phyloP scores from a whole-genome alignment of 805 yeast species.

The Alloascoidea hylecoeti region DNA sequence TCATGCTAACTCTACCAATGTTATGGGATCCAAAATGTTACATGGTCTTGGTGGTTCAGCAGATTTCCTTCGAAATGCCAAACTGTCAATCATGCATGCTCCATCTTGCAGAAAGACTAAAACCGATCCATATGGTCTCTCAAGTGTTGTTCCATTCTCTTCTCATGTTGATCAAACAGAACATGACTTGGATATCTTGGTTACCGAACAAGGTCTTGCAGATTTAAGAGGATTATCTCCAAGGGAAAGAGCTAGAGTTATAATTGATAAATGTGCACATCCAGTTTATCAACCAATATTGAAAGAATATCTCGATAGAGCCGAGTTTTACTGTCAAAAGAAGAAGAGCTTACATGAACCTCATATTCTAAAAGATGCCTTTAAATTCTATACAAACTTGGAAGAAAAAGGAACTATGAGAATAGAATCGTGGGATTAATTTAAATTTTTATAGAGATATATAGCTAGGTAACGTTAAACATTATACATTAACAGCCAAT shows the following conservation, averaged over 20 bases:
- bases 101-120: conserved; percentile 93
- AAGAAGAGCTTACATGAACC: conserved; percentile 85
- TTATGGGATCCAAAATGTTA: conserved; percentile 92
- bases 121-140: conserved; percentile 87
- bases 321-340: conserved; percentile 63
- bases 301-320: conserved; percentile 73
- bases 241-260: conserved; percentile 78
- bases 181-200: conserved; percentile 88
- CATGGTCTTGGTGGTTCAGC: conserved; percentile 97
- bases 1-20: conserved; percentile 96
- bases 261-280: conserved; percentile 85
- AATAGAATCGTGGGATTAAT: conserved; percentile 78
- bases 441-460: no score
- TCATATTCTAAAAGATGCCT: conserved; percentile 78
- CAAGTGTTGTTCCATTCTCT: conserved; percentile 93
- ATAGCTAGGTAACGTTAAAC: no score
- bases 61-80: conserved; percentile 93
- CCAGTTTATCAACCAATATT: conserved; percentile 85
- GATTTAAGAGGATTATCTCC: conserved; percentile 94
- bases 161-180: conserved; percentile 96
- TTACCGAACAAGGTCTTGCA: conserved; percentile 94
- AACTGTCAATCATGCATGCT: conserved; percentile 94
- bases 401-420: conserved; percentile 96
- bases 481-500: neutral
- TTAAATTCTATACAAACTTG: conserved; percentile 87